Evolutionary conservation across 2,329 filamentous ascomycete species (phyloP), one percentile per base, ranked within the genome.

Genomic region (Penicillium vulpinum): DNA sequence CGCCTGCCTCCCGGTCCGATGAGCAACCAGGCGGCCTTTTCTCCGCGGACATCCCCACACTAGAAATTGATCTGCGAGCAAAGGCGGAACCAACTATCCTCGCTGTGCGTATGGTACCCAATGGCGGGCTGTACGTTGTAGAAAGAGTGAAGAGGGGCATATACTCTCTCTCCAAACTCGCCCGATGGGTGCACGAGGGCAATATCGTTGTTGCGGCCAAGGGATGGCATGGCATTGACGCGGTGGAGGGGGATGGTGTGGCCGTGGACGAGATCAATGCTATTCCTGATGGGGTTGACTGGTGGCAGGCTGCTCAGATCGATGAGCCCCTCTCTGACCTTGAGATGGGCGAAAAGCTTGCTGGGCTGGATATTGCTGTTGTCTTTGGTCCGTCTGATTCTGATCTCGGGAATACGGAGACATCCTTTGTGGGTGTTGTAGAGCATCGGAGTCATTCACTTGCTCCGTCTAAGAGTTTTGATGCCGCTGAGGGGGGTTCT

Each of bases 61-160:
- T 78, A 3, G 74, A 78, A 60, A 56, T 53, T 11, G 62, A 69
- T n/a, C 50, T 73, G 44, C 59, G 51, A 36, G 43, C 43, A n/a
- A 58, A 54, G 10, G 43, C 43, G 7, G 70, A 72, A 47, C 67
- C 70, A 6, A 59, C 63, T 4, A 72, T 77, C 11, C 62, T 78
- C 7, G 69, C 67, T 6, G 70, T 71, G 13, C 69, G 74, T 26
- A 60, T 73, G 26, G 38, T 62, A 5, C 60, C 62, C 22, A 68
- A 68, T 50, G 67, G 70, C 1, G 67, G 68, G 4, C 56, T 77
- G 5, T 77, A 74, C 56, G 67, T 73, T 26, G 63, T 78, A 9
- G 76, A 78, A 55, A 59, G 71, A 18, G 74, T 77, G 16, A 77
- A 77, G 52, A 60, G 54, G 41, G 70, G 70, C 2, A 67, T 78